Base-by-base conservation (phyloP, 2,329 filamentous ascomycete species). In the Alternaria burnsii region DNA sequence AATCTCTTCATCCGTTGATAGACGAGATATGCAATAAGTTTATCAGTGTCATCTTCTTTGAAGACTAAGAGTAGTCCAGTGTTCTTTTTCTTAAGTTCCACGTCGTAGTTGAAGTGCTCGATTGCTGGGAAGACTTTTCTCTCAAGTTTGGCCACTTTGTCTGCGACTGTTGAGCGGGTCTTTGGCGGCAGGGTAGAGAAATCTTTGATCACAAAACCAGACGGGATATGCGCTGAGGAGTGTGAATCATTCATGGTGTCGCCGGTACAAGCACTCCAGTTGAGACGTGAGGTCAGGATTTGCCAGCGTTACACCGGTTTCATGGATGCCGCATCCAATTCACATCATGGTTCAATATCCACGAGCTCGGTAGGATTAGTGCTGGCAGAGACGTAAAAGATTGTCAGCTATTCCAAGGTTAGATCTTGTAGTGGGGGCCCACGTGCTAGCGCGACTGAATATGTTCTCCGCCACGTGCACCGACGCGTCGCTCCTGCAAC, bases 101-200 rank as follows among this genome's bases (percentile, higher is more conserved):
- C 70, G 26, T 76, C 75, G 63, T 85, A 85, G 41, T 80, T 70
- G 62, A 85, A 81, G n/a, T 77, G 78, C 72, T 86, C 84, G 66
- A 80, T 84, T 38, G 82, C 71, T 1, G 84, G 81, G 62, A 86
- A 85, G 43, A 78, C 79, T 66, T 82, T 85, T 69, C 80, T 83
- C 62, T 86, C 84, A 40, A 83, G 66, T 46, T 70, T 75, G n/a
- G 66, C 59, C 32, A 76, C 64, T 43, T 67, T 70, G 14, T 62
- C 55, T 28, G 69, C 61, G 12, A 72, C 52, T 2, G 30, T 24
- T n/a, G 54, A 58, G 18, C 72, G 72, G 3, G 69, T 58, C 36
- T 72, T 75, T 2, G 69, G 55, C 9, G 67, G 46, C 24, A 67
- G 65, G 5, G 66, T 62, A 3, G 61, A 50, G 28, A 71, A 58